Percentiles rank a stretch among this genome's conserved stretches.
Conservation (phyloP, 2,329 filamentous ascomycete species). For the Aspergillus neoniger region DNA sequence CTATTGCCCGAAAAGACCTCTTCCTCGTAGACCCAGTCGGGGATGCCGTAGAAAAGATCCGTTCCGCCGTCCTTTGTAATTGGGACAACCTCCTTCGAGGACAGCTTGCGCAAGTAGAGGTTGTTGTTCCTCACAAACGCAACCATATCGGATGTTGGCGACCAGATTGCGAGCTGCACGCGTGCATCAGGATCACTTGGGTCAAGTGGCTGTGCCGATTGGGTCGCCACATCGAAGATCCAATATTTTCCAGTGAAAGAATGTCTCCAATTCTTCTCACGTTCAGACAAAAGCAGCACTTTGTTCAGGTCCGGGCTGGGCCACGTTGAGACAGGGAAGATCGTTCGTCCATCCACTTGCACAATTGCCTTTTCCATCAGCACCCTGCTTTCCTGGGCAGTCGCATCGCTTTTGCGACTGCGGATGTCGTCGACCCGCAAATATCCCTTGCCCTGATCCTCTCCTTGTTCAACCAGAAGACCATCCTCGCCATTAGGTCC, state of each 20-base stretch:
- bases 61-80: slow-evolving; percentile 85
- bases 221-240: slow-evolving; percentile 84
- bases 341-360: slow-evolving; percentile 55
- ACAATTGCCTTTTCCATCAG: slow-evolving; percentile 74
- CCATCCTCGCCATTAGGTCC: slow-evolving; percentile 66
- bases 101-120: slow-evolving; percentile 73
- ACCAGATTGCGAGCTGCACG: slow-evolving; percentile 87
- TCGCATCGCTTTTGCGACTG: slow-evolving; percentile 50
- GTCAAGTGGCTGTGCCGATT: slow-evolving; percentile 75
- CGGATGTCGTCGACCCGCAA: slow-evolving; percentile 86
- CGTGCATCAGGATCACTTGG: slow-evolving; percentile 64
- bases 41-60: slow-evolving; percentile 91
- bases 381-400: slow-evolving; percentile 59
- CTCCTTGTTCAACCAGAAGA: slow-evolving; percentile 71
- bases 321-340: slow-evolving; percentile 64
- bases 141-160: slow-evolving; percentile 79
- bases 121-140: slow-evolving; percentile 93
- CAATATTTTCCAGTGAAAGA: slow-evolving; percentile 86
- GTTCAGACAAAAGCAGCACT: slow-evolving; percentile 76
- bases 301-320: slow-evolving; percentile 84
- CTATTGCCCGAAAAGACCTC: slow-evolving; percentile 79
- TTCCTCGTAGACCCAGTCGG: slow-evolving; percentile 95
- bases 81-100: slow-evolving; percentile 62
- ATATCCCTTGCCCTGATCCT: slow-evolving; percentile 65
- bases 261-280: slow-evolving; percentile 80